Percentiles rank a stretch among this genome's conserved stretches.
phyloP scores from a whole-genome alignment of 2,329 filamentous ascomycete genomes.

The Alternaria metachromatica region DNA sequence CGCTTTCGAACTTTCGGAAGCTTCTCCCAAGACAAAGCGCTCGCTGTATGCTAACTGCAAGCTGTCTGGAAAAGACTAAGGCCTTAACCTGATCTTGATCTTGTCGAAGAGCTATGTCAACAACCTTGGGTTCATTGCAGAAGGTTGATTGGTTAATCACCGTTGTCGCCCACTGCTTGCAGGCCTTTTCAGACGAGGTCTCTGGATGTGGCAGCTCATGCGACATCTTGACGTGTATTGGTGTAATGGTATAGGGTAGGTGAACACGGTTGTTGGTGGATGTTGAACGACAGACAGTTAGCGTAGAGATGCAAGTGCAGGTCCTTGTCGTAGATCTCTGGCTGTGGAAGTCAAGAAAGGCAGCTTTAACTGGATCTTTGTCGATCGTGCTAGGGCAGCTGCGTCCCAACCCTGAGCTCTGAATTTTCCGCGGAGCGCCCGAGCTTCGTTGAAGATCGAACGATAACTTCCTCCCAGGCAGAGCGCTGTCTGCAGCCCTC shows the following conservation, averaged over 20 bases:
- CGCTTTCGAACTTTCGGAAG: neutral
- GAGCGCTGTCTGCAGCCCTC: no score
- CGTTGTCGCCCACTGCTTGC: neutral
- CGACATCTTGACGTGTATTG: neutral
- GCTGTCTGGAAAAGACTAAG: neutral
- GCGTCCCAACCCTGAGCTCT: no score
- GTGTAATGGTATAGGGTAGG: neutral
- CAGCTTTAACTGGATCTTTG: no score
- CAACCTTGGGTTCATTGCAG: neutral
- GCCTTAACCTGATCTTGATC: neutral
- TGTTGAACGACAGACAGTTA: neutral
- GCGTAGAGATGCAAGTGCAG: neutral
- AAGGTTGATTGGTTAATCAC: neutral
- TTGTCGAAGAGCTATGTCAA: neutral
- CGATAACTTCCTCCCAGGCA: no score
- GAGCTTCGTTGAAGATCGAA: no score
- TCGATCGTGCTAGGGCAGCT: no score
- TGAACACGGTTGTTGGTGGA: neutral
- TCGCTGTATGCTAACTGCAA: neutral
- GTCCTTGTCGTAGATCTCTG: no score
- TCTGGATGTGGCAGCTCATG: neutral
- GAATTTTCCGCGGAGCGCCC: no score
- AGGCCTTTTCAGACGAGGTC: neutral
- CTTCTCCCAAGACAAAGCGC: neutral
- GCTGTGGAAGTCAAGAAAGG: no score